Conservation (phyloP, 768 basidiomycete species). For the Naganishia kalamii region DNA sequence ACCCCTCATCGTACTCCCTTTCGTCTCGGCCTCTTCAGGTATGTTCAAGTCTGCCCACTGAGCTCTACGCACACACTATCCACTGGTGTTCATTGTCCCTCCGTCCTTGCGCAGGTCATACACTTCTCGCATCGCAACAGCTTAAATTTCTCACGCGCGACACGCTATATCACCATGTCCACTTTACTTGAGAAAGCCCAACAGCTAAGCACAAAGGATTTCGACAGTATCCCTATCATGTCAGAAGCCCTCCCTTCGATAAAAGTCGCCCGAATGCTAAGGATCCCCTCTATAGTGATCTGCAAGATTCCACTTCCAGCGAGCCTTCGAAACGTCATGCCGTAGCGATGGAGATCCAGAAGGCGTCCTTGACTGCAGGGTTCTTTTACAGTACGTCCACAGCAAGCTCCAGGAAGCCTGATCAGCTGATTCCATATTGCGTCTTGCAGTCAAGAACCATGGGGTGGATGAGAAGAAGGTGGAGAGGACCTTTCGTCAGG, state of each 20-base stretch:
- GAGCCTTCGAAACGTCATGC: slow-evolving; percentile 20
- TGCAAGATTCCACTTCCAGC: slow-evolving; percentile 20
- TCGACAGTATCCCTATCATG: slow-evolving; percentile 30
- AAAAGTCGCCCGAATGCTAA: background rate
- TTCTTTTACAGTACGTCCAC: slow-evolving; percentile 59
- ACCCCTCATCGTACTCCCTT: too few relatives aligned
- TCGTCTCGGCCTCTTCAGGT: too few relatives aligned
- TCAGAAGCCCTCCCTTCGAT: background rate
- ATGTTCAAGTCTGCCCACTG: too few relatives aligned
- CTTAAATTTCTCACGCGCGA: too few relatives aligned
- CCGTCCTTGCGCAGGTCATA: too few relatives aligned
- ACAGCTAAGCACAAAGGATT: slow-evolving; percentile 19
- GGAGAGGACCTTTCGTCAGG: slow-evolving; percentile 44
- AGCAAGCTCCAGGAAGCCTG: background rate
- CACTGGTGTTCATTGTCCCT: too few relatives aligned
- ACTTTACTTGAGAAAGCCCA: slow-evolving; percentile 46
- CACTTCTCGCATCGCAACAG: too few relatives aligned
- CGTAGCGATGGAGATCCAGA: slow-evolving; percentile 60
- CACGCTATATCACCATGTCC: slow-evolving; percentile 9
- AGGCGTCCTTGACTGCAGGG: slow-evolving; percentile 69
- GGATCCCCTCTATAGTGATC: background rate
- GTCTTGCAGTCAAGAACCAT: slow-evolving; percentile 64
- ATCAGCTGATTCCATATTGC: slow-evolving; percentile 33
- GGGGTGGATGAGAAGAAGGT: slow-evolving; percentile 58
- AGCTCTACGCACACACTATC: too few relatives aligned